Base-by-base conservation (phyloP, 78 protist genomes). In the Guillardia theta region DNA sequence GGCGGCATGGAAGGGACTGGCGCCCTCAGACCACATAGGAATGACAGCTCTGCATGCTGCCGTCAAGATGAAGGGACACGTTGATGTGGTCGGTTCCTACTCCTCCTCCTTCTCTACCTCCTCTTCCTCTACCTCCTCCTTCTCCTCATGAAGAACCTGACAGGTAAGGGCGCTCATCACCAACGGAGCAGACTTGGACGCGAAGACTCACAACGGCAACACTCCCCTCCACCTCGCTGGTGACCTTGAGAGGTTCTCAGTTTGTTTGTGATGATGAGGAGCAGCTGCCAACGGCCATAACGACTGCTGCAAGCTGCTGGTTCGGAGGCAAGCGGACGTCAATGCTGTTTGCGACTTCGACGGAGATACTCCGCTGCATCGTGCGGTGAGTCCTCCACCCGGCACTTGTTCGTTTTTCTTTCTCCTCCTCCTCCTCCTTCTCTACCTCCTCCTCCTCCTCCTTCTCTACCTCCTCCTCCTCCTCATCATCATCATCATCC, bases 11-110 rank as follows among this genome's bases (percentile, higher is more conserved):
- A 58, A 70, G 83, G 83, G 83, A 36, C 45, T 33, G 21, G 6
- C 83, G 5, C 83, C 83, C 33, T 70, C 53, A 1, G 90, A 80
- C 37, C 90, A 80, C 90, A 80, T 80, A 15, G 90, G 90, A 0
- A 15, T 80, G 44, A 80, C 90, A 2, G 90, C 90, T 44, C 90
- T 80, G 48, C 90, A 80, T 9, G 90, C 90, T 27, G 90, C 90
- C 12, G 90, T 80, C 53, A 46, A 30, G 44, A 19, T 33, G 58
- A 15, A 80, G 90, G 44, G 43, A 9, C 90, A 80, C 22, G 48
- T 80, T 10, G 90, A 44, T 19, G 48, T 80, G 58, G 90, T 80
- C 6, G 58, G 48, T 76, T 12, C 44, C 47, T 37, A 24, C 47
- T 6, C 44, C 36, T 76, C 47, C 87, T 76, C 47, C 47, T 76